These are phyloP conservation scores for Lepidopterella palustris DNA, from an alignment of 495 filamentous ascomycete species.

Conservation along the genomic window DNA sequence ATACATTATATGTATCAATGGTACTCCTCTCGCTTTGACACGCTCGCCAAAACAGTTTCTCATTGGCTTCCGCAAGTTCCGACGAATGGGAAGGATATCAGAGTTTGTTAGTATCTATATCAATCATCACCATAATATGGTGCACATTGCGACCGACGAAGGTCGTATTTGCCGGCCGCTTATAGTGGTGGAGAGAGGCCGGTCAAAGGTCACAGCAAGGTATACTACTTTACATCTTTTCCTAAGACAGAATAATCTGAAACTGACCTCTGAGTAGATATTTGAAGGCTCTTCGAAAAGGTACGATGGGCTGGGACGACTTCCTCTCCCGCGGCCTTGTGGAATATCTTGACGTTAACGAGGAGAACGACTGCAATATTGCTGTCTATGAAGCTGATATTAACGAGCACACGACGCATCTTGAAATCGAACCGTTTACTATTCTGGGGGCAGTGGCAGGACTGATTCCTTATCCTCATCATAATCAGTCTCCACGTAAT, in stretches of 20 bases:
- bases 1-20: conserved; percentile 91
- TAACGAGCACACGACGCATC: conserved; percentile 72
- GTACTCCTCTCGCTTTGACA: conserved; percentile 81
- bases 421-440: conserved; percentile 97
- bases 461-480: conserved; percentile 95
- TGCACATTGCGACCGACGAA: conserved; percentile 95
- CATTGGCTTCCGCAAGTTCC: conserved; percentile 70
- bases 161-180: conserved; percentile 91
- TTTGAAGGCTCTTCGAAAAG: conserved; percentile 69
- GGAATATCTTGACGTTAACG: conserved; percentile 96
- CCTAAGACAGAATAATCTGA: no score
- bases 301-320: conserved; percentile 82
- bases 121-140: conserved; percentile 81
- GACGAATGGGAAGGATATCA: conserved; percentile 81
- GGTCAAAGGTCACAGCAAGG: conserved; percentile 66
- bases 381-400: conserved; percentile 82
- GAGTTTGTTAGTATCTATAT: conserved; percentile 94
- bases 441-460: conserved; percentile 96
- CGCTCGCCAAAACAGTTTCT: conserved; percentile 77
- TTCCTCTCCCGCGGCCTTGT: conserved; percentile 83
- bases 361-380: conserved; percentile 94
- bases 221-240: no score
- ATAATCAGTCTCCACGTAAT: conserved; percentile 98
- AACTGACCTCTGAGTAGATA: no score
- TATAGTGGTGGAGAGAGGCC: conserved; percentile 83